Evolutionary conservation across 768 basidiomycete species (phyloP), one percentile per base, ranked within the genome.

Genomic region (Termitomyces eurrhizus): DNA sequence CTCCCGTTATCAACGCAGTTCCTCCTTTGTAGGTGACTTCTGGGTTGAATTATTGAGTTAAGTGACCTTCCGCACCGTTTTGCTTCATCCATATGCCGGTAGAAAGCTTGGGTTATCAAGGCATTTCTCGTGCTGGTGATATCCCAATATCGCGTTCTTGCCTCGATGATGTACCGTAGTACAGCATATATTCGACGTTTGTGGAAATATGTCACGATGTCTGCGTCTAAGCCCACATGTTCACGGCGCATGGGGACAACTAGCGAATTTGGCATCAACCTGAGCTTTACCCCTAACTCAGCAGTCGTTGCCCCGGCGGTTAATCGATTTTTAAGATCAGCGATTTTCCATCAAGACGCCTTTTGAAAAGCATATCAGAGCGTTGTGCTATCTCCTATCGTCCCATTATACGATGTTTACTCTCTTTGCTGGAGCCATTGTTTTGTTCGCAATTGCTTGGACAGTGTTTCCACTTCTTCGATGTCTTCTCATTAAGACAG

Each of bases 401-500:
- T 18, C 29, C 18, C 9, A 46, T 14, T 49, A 9, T 21, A 50
- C 32, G 13, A 65, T 65, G 64, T 24, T 65, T 41, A 29, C 41
- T 33, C 32, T 61, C 33, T 24, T 58, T 45, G 41, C 37, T 14
- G 42, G 46, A 57, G 37, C 41, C 26, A 26, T 66, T n/a, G 13
- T 62, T 45, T 24, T 66, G 26, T 61, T 61, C 12, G 57, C 50
- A 16, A 26, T 60, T 26, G 61, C 62, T 21, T 63, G 59, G 56
- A 33, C 55, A 7, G 26, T 59, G 7, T 65, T 63, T 61, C 61
- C 59, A 41, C 21, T 61, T 26, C 49, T 69, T 12, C 48, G 61
- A 18, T 61, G 42, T 21, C 57, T 66, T 46, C 24, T 68, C 35
- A 42, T 57, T 7, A 67, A 66, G 49, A 67, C 64, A 18, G 67